Evolutionary conservation across 2,329 filamentous ascomycete genomes (phyloP), one percentile per base, ranked within the genome.

Genomic region (Helminthosporium solani): DNA sequence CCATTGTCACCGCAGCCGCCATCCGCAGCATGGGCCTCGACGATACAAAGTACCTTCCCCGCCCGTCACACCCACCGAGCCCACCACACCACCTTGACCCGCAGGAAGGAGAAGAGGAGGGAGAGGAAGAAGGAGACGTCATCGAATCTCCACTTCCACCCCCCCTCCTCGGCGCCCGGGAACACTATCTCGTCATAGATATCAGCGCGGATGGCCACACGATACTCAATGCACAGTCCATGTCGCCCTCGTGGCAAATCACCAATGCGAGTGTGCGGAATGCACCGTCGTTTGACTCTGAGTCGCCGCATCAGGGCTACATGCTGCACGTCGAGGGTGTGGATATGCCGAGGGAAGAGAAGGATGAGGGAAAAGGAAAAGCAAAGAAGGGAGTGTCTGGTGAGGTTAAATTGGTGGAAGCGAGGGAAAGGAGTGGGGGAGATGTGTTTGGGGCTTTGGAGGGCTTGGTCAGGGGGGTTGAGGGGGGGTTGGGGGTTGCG

Each of bases 161-260:
- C 1, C 68, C 73, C 1, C 63, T 72, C 12, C 71, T 73, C 2
- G 75, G 75, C 2, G 67, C 75, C 3, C 71, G 74, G 28, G 80
- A 85, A 46, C 76, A 81, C 46, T 80, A 79, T 55, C 61, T 85
- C 20, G 70, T 85, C 2, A 60, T 85, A 18, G 81, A 84, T 54
- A 62, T 85, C 21, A 66, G 57, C 5, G 48, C 58, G 2, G 70
- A 75, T 31, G 75, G 75, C 1, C 71, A 70, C 19, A 74, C 71
- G 1, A 81, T 97, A 1, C 74, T 80, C 0, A 83, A 82, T 46
- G 86, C 88, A 1, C 83, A 86, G 33, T 90, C 86, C 51, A 73
- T 96, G 11, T 87, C 83, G 7, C 74, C 84, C 0, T 81, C 86
- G 40, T 97, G 92, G 85, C 83, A 86, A 58, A 76, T 86, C 12